These are phyloP conservation scores for Mucor plumbeus DNA, from an alignment of 371 early-diverging fungal species.

Conservation along the genomic window DNA sequence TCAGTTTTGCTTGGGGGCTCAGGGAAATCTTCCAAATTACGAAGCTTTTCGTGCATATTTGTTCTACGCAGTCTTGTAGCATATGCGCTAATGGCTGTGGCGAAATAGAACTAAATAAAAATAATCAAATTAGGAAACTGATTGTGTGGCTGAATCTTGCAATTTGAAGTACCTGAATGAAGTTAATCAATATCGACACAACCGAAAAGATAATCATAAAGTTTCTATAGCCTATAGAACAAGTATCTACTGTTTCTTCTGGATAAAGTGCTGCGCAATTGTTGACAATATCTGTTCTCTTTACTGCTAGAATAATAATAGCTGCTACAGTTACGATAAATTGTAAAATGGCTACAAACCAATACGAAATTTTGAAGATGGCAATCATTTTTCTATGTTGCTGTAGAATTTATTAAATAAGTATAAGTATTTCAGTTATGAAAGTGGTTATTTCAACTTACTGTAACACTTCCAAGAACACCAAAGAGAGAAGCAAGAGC, in stretches of 20 bases:
- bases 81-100: conserved; percentile 35
- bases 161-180: conserved; percentile 29
- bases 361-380: conserved; percentile 30
- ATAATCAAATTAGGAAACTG: not conserved
- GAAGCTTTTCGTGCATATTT: conserved; percentile 36
- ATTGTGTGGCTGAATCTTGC: conserved; percentile 4
- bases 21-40: conserved; percentile 40
- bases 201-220: conserved; percentile 21
- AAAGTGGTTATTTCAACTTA: conserved; percentile 8
- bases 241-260: conserved; percentile 17
- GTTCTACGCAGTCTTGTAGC: conserved; percentile 36
- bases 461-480: conserved; percentile 35
- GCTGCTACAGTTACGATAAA: conserved; percentile 23
- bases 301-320: conserved; percentile 22
- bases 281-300: conserved; percentile 11
- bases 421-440: not conserved
- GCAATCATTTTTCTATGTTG: conserved; percentile 37
- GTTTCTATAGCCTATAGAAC: conserved; percentile 17
- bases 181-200: conserved; percentile 13
- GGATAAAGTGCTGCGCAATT: conserved; percentile 13
- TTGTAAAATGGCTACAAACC: conserved; percentile 24
- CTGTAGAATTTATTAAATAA: conserved; percentile 14
- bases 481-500: conserved; percentile 35
- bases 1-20: conserved; percentile 31
- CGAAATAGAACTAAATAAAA: conserved; percentile 31